Evolutionary conservation across 805 yeast species (phyloP), one percentile per base, ranked within the genome.

Genomic region (Blastobotrys americana): DNA sequence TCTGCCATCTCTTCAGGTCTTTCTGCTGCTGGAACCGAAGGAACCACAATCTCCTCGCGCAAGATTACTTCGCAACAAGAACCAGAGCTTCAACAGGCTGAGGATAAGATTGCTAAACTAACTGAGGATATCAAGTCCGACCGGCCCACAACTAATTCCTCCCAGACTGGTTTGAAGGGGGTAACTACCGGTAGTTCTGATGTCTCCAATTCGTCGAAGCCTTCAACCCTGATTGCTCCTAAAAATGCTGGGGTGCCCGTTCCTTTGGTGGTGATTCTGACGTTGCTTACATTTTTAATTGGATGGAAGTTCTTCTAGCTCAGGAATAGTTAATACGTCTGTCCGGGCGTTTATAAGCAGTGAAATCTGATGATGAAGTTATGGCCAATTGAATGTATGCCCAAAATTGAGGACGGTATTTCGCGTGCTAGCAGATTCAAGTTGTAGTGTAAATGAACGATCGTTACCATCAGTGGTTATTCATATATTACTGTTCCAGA

Each of bases 251-350:
- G 79, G 13, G 66, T 82, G 37, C 72, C 84, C 17, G 64, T 77
- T 34, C 77, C 78, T 23, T 61, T 73, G 43, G 80, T 82, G 52
- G 61, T 72, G 52, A 59, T 68, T 65, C 73, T 71, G 61, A 85
- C 79, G 55, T 67, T 75, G 36, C 57, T 78, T 46, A 73, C 78
- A 27, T 65, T 78, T 56, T 58, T 76, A 39, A 65, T 82, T 50
- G 90, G 88, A 43, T 83, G 88, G 86, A 70, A 80, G 63, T 74
- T 82, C 55, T 78, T 78, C 56, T 80, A 69, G 35, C 21, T n/a
- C n/a, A n/a, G 22, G 16, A 18, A 20, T 31, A 22, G 22, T 20
- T 37, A 22, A 31, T 37, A 37, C 40, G 40, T 22, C 31, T 37
- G 25, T 10, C 31, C 40, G 17, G 25, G 40, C 22, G 25, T 22